phyloP scores from a whole-genome alignment of 2,329 filamentous ascomycete genomes.

The Hypoxylon sp. region DNA sequence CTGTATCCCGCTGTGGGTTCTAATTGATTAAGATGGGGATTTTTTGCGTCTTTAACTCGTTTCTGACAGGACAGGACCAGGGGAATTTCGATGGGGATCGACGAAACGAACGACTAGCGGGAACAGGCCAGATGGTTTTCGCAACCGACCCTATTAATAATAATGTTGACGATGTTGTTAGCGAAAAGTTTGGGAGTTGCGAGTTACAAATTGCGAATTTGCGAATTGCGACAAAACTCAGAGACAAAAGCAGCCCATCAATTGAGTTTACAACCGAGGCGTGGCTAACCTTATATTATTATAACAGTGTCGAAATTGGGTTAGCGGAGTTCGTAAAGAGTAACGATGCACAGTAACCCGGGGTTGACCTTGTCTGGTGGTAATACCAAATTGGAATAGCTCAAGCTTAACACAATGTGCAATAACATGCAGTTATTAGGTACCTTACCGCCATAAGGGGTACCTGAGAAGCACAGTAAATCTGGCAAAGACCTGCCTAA shows the following conservation, averaged over 20 bases:
- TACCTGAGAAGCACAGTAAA: conserved; percentile 14
- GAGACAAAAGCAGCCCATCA: conserved; percentile 8
- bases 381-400: conserved; percentile 39
- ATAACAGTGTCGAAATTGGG: conserved; percentile 22
- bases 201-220: conserved; percentile 7
- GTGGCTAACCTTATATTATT: conserved; percentile 35
- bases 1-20: conserved; percentile 38
- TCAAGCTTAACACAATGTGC: conserved; percentile 13
- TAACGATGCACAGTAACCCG: conserved; percentile 13
- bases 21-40: conserved; percentile 40
- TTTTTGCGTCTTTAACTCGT: conserved; percentile 32
- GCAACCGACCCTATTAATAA: conserved; percentile 30
- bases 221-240: conserved; percentile 9
- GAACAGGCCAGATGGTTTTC: conserved; percentile 14
- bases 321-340: conserved; percentile 31
- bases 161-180: conserved; percentile 19
- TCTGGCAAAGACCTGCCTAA: conserved; percentile 37
- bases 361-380: conserved; percentile 29
- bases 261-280: conserved; percentile 33
- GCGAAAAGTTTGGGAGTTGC: conserved; percentile 7
- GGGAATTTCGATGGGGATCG: conserved; percentile 38
- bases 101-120: conserved; percentile 34
- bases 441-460: conserved; percentile 22
- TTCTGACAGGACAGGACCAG: conserved; percentile 36
- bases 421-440: conserved; percentile 11